Percentiles rank a stretch among this genome's conserved stretches.
These are phyloP conservation scores for Hygrophoropsis aurantiaca DNA, from an alignment of 768 basidiomycete species.

Conservation along the genomic window DNA sequence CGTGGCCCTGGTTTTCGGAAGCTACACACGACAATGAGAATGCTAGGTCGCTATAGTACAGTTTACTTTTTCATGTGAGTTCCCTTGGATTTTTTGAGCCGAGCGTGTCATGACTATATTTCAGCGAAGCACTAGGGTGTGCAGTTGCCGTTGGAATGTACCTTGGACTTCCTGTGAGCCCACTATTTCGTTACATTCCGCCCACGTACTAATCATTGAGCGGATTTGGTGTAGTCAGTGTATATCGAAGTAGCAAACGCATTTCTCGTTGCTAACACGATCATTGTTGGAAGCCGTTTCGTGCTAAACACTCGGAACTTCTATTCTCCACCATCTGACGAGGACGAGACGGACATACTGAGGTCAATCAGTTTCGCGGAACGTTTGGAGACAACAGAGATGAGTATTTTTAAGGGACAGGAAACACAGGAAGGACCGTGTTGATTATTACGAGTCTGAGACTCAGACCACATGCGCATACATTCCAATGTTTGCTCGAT, in stretches of 20 bases:
- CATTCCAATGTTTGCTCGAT: too few relatives aligned
- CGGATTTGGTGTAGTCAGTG: constrained; percentile 1
- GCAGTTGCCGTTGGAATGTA: constrained; percentile 5
- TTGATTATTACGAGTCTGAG: too few relatives aligned
- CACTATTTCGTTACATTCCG: neutral
- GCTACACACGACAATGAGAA: constrained; percentile 5
- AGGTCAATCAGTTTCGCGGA: too few relatives aligned
- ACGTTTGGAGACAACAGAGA: too few relatives aligned
- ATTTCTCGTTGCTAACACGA: constrained; percentile 1
- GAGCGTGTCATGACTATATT: neutral
- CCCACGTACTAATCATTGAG: neutral
- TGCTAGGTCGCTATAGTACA: constrained; percentile 2
- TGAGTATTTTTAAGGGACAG: too few relatives aligned
- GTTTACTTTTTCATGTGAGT: constrained; percentile 9
- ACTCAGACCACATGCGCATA: too few relatives aligned
- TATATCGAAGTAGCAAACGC: constrained; percentile 7
- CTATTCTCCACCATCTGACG: constrained; percentile 4
- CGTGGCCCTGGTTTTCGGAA: constrained; percentile 2
- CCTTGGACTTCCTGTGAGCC: constrained; percentile 8
- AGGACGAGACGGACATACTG: neutral
- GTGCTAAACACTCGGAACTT: constrained; percentile 6
- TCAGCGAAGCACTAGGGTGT: constrained; percentile 3
- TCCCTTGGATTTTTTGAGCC: neutral
- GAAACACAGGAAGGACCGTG: too few relatives aligned
- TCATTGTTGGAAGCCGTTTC: constrained; percentile 6